Base-by-base conservation (phyloP, 2,329 filamentous ascomycete species). In the Colletotrichum sp. region DNA sequence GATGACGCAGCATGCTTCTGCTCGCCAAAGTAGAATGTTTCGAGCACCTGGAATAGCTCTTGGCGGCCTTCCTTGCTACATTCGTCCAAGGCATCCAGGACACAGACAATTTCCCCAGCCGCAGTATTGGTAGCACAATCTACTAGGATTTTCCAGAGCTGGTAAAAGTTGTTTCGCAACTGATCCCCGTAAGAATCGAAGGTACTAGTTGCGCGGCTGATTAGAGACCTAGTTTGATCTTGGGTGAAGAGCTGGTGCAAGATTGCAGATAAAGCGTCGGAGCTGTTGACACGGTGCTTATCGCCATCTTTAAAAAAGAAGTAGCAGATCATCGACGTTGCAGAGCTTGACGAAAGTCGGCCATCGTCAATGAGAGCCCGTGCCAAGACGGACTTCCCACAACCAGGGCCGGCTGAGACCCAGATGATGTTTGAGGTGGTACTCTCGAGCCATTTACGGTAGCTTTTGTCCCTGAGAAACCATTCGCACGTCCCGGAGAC, bases 331-430 rank as follows among this genome's bases (percentile, higher is more conserved):
- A n/a, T n/a, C n/a, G n/a, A n/a, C n/a, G n/a, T n/a, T n/a, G n/a
- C n/a, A n/a, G n/a, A n/a, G n/a, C n/a, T n/a, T 19, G 74, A 76
- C 2, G 76, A 78, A 4, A 83, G 67, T 9, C 44, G 78, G 1
- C 74, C 27, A 52, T 82, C 78, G 48, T 85, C 83, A 15, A 85
- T 76, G 7, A 85, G 68, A 11, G 77, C 19, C 16, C 68, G 77
- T 12, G 81, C 77, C 6, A 83, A 74, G 25, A 83, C 81, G 1
- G 83, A 85, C 71, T 85, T 85, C 5, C 83, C 83, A 71, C 82
- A 83, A 1, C 83, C 82, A 8, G 82, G 83, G 12, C 79, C 80
- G 7, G 82, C 82, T 8, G 81, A 81, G 4, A 85, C 79, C 82
- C 82, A 84, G 11, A 84, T 77, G 34, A 83, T 57, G 48, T 71